A percentile compares a stretch with the other conserved stretches of the same genome.
phyloP scores from a whole-genome alignment of 306 rosid genomes.

The Prinsepia uniflora region DNA sequence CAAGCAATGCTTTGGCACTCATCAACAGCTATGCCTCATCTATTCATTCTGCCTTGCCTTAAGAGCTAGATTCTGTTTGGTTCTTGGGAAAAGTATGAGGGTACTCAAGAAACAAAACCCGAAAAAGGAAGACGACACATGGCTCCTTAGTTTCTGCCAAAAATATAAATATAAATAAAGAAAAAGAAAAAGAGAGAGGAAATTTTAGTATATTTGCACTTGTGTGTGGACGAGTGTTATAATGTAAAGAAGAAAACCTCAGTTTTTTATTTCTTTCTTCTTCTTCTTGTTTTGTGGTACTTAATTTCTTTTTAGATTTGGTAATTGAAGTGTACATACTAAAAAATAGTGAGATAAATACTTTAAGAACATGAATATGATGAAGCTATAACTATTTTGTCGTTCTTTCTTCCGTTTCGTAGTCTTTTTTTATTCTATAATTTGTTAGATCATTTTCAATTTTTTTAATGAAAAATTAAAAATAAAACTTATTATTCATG shows the following conservation, averaged over 20 bases:
- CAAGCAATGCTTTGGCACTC: constrained; percentile 43
- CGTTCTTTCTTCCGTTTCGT: not conserved
- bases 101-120: not conserved
- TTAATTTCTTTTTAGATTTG: too few species aligned
- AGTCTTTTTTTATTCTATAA: too few species aligned
- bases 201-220: not conserved
- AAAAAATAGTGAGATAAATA: not conserved
- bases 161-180: too few species aligned
- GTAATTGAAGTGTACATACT: not conserved
- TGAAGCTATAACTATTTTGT: not conserved
- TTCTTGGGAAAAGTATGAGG: not conserved
- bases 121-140: not conserved
- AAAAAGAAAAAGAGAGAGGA: too few species aligned
- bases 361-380: not conserved
- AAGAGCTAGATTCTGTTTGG: constrained; percentile 10
- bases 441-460: too few species aligned
- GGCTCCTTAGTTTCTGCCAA: not conserved
- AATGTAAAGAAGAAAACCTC: not conserved
- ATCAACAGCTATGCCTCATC: constrained; percentile 37
- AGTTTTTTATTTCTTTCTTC: too few species aligned
- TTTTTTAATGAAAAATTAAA: not conserved
- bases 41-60: not conserved
- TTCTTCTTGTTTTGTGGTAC: too few species aligned
- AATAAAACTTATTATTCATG: too few species aligned
- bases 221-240: not conserved